Evolutionary conservation across 1,139 yeast species (phyloP).

Genomic region (Arxiozyma telluris): DNA sequence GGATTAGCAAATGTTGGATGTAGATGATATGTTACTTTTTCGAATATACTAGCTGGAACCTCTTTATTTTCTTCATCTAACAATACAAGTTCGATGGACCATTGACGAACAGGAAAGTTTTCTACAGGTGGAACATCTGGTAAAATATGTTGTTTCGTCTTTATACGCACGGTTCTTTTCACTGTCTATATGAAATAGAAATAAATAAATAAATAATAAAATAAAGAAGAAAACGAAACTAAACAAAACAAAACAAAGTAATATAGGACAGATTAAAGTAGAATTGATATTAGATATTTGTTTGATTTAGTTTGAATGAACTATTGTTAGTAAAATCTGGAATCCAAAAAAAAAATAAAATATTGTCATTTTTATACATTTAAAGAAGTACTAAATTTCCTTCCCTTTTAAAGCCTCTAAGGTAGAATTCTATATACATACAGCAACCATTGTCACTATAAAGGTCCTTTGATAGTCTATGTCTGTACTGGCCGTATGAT

Average conservation of each 20-base stretch:
- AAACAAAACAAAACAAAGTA: neutral
- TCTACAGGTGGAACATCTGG: conserved; percentile 84
- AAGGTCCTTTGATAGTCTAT: neutral
- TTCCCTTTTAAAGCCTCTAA: neutral
- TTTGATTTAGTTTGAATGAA: too few species aligned
- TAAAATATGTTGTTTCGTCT: conserved; percentile 76
- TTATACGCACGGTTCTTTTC: conserved; percentile 80
- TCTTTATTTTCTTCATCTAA: conserved; percentile 76
- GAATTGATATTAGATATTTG: neutral
- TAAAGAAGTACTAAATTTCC: neutral
- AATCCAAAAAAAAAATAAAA: too few species aligned
- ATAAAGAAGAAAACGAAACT: too few species aligned
- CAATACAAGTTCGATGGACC: conserved; percentile 73
- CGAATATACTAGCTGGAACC: conserved; percentile 80
- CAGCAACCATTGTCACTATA: conserved; percentile 16
- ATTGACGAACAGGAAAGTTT: conserved; percentile 89
- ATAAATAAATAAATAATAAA: neutral
- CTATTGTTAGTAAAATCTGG: neutral
- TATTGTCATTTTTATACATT: too few species aligned
- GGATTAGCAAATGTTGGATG: conserved; percentile 96
- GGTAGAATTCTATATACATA: conserved; percentile 8
- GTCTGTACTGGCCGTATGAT: neutral
- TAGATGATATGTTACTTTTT: conserved; percentile 82
- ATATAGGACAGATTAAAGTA: too few species aligned
- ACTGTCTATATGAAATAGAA: conserved; percentile 35